phyloP scores from a whole-genome alignment of 2,329 filamentous ascomycete genomes.

The Diplodia seriata region DNA sequence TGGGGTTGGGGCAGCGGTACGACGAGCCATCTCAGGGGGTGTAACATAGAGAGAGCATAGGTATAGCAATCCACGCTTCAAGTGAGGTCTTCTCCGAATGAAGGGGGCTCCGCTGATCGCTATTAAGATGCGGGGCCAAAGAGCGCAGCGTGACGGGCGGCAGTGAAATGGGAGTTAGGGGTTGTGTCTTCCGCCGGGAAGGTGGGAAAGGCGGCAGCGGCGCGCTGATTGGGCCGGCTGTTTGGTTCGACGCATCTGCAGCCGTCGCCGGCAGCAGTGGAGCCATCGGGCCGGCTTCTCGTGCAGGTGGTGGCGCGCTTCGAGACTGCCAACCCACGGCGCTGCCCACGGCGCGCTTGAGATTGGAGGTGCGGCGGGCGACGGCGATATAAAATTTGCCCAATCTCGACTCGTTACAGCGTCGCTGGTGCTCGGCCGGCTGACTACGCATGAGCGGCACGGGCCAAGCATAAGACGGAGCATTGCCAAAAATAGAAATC shows the following conservation, averaged over 20 bases:
- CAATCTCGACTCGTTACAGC: constrained; percentile 27
- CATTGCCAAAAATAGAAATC: constrained; percentile 30
- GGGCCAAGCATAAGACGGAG: constrained; percentile 32
- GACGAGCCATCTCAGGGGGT: background rate
- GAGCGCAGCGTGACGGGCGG: constrained; percentile 7
- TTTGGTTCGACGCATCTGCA: too few species aligned
- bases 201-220: background rate
- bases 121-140: constrained; percentile 9
- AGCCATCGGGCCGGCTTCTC: constrained; percentile 8
- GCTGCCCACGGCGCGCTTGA: background rate
- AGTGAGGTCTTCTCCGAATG: constrained; percentile 25
- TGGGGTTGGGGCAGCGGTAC: constrained; percentile 2
- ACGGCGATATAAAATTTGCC: constrained; percentile 16
- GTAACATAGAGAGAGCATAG: constrained; percentile 17
- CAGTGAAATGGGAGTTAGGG: background rate
- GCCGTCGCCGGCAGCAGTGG: too few species aligned
- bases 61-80: constrained; percentile 13
- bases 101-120: constrained; percentile 26
- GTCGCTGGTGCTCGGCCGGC: constrained; percentile 23
- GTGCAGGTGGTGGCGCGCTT: background rate
- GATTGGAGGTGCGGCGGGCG: constrained; percentile 6
- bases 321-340: background rate
- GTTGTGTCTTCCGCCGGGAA: background rate
- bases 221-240: constrained; percentile 2
- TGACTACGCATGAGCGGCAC: constrained; percentile 28